These are phyloP conservation scores for Ceratocystis huliohia DNA, from an alignment of 2,329 filamentous ascomycete genomes.

Conservation along the genomic window DNA sequence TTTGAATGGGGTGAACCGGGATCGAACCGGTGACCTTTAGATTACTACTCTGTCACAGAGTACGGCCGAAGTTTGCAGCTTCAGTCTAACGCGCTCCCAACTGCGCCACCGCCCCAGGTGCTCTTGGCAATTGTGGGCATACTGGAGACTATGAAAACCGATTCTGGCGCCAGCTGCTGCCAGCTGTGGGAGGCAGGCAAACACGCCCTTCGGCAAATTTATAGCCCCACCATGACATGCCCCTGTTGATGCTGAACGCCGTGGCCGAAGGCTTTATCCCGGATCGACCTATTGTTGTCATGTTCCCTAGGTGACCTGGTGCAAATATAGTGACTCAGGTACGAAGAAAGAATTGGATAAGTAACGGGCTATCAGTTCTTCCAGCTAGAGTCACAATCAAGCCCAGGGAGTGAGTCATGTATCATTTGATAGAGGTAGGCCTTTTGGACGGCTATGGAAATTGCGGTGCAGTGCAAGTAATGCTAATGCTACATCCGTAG, in stretches of 20 bases:
- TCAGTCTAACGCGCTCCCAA: slow-evolving; percentile 22
- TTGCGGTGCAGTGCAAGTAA: no score
- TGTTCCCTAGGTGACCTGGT: not conserved
- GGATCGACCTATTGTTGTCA: not conserved
- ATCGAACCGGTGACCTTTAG: slow-evolving; percentile 22
- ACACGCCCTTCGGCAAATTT: no score
- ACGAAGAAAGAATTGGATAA: no score
- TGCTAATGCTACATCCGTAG: not conserved
- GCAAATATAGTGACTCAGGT: not conserved
- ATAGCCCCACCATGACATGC: not conserved
- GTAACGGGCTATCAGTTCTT: not conserved
- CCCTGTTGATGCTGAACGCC: not conserved
- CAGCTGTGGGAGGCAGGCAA: not conserved
- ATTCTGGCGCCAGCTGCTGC: not conserved
- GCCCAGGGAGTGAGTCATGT: not conserved
- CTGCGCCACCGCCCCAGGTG: slow-evolving; percentile 19
- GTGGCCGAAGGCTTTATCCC: slow-evolving; percentile 3
- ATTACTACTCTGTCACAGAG: slow-evolving; percentile 13
- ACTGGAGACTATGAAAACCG: not conserved
- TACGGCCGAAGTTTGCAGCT: slow-evolving; percentile 19
- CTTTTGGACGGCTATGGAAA: no score
- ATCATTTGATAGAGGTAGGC: not conserved
- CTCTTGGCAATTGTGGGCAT: not conserved
- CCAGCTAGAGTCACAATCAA: not conserved
- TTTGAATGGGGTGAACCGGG: slow-evolving; percentile 20